Percentiles rank a stretch among this genome's conserved stretches.
Conservation (phyloP, 768 basidiomycete species). For the Boletus vermiculosoides region DNA sequence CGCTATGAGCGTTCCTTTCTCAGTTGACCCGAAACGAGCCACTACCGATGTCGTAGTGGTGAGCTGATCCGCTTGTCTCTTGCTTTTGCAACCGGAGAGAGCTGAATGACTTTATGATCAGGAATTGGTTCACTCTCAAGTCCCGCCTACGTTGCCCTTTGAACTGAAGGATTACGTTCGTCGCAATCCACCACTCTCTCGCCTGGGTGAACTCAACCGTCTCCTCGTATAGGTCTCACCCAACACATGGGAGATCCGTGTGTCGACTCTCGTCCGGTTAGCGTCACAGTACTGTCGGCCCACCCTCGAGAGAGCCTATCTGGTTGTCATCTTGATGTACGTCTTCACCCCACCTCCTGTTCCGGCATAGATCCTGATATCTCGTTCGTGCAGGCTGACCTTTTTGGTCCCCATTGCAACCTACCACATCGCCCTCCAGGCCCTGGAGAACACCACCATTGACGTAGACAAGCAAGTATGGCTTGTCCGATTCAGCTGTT, state of each 20-base stretch:
- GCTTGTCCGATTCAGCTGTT: slow-evolving; percentile 37
- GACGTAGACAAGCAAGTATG: slow-evolving; percentile 23
- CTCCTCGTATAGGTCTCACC: slow-evolving; percentile 35
- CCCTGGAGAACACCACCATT: slow-evolving; percentile 3
- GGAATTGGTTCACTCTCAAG: slow-evolving; percentile 36
- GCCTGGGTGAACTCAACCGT: background rate
- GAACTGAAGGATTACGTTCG: slow-evolving; percentile 38
- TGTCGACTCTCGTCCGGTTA: slow-evolving; percentile 37
- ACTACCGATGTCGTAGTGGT: slow-evolving; percentile 29
- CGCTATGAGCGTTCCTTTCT: slow-evolving; percentile 16
- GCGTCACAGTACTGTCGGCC: slow-evolving; percentile 44
- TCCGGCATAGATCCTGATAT: background rate
- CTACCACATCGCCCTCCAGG: slow-evolving; percentile 34
- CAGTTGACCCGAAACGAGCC: slow-evolving; percentile 10
- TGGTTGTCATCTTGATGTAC: slow-evolving; percentile 40
- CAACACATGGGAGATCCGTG: slow-evolving; percentile 44
- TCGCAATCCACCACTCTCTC: slow-evolving; percentile 16
- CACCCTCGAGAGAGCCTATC: slow-evolving; percentile 44
- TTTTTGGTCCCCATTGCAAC: slow-evolving; percentile 41
- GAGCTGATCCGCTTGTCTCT: background rate
- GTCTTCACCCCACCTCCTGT: slow-evolving; percentile 8
- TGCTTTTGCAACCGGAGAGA: background rate
- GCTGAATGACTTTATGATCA: slow-evolving; percentile 9
- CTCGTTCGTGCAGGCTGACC: slow-evolving; percentile 29
- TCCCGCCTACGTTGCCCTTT: slow-evolving; percentile 34